Conservation (phyloP, 1,284 basidiomycete species). For the Heliocybe sulcata region DNA sequence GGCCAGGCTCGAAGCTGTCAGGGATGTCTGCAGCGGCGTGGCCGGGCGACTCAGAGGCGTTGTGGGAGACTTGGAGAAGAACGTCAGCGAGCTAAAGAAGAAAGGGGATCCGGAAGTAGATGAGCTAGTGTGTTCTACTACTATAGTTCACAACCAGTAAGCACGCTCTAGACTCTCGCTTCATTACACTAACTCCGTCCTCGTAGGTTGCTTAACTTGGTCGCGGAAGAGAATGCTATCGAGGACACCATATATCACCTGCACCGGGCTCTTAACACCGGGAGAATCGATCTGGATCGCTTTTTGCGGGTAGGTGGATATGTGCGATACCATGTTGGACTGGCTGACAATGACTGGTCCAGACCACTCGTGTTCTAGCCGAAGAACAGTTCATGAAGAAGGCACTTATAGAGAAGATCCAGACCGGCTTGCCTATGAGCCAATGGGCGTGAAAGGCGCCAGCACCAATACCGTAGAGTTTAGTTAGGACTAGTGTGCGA, state of each 20-base stretch:
- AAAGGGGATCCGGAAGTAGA: constrained; percentile 84
- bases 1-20: constrained; percentile 91
- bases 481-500: background rate
- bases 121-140: constrained; percentile 92
- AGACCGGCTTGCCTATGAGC: constrained; percentile 45
- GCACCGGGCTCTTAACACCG: constrained; percentile 87
- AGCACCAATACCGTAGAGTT: background rate
- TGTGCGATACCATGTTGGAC: constrained; percentile 10
- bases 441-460: constrained; percentile 1
- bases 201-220: constrained; percentile 81
- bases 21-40: constrained; percentile 83
- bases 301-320: constrained; percentile 74
- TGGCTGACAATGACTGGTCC: constrained; percentile 12
- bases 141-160: constrained; percentile 93
- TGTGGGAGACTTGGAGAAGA: constrained; percentile 59
- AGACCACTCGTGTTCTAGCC: constrained; percentile 84
- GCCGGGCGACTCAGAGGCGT: constrained; percentile 57
- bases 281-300: constrained; percentile 86
- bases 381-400: constrained; percentile 95
- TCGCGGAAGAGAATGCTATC: constrained; percentile 98
- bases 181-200: background rate
- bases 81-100: constrained; percentile 60
- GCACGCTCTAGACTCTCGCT: constrained; percentile 8
- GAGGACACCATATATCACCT: constrained; percentile 98
- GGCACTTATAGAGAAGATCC: constrained; percentile 85